phyloP scores from a whole-genome alignment of 495 filamentous ascomycete genomes.

The Penicillium ochrochloron region DNA sequence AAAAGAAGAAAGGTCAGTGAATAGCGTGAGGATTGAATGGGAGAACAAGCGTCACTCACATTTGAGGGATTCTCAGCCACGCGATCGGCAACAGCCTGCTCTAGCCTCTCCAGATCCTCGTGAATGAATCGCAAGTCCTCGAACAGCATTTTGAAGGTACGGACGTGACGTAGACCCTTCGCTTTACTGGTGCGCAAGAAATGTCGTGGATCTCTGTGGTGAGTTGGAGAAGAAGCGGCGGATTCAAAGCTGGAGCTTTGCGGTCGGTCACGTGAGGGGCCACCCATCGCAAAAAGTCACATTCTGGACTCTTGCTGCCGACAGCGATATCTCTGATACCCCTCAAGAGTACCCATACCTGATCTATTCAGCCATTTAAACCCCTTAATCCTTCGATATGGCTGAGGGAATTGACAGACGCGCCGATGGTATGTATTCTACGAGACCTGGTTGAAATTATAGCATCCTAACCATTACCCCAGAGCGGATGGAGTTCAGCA shows the following conservation, averaged over 20 bases:
- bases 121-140: constrained; percentile 93
- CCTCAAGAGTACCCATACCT: background rate
- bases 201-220: constrained; percentile 7
- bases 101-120: constrained; percentile 92
- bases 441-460: constrained; percentile 3
- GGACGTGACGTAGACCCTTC: background rate
- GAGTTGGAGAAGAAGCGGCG: constrained; percentile 20
- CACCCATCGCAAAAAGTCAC: constrained; percentile 37
- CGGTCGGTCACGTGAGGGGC: constrained; percentile 41
- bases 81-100: constrained; percentile 90
- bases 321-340: background rate
- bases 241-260: constrained; percentile 39
- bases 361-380: constrained; percentile 12
- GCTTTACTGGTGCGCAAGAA: constrained; percentile 6
- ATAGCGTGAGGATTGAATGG: background rate
- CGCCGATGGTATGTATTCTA: constrained; percentile 63
- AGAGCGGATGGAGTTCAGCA: constrained; percentile 97
- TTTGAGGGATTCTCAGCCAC: constrained; percentile 85
- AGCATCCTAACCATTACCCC: constrained; percentile 34
- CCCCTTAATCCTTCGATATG: constrained; percentile 57
- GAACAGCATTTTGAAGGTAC: constrained; percentile 66
- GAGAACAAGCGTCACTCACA: constrained; percentile 55
- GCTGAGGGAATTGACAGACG: constrained; percentile 94
- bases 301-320: constrained; percentile 8
- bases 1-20: constrained; percentile 34